These are phyloP conservation scores for Phoenix roebelenii DNA, from an alignment of 176 grass and related monocot species.

Conservation along the genomic window DNA sequence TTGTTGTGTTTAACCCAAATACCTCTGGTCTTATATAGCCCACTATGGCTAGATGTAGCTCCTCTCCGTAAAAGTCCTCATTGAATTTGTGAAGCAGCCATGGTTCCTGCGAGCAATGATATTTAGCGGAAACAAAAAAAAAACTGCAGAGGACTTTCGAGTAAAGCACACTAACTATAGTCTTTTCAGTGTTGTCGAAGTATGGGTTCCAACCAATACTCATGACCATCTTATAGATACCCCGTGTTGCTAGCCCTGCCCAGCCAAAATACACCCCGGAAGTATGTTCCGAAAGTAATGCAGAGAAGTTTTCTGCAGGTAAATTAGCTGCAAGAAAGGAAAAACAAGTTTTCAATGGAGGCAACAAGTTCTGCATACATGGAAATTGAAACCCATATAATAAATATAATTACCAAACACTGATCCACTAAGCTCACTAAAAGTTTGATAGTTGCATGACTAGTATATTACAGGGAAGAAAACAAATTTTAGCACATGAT, in stretches of 20 bases:
- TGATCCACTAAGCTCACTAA: too few relatives aligned
- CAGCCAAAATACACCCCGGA: constrained; percentile 97
- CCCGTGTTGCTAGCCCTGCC: constrained; percentile 57
- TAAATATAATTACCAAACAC: too few relatives aligned
- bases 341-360: too few relatives aligned
- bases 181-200: constrained; percentile 92
- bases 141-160: neutral
- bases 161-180: constrained; percentile 42
- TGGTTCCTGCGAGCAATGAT: constrained; percentile 48
- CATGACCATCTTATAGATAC: constrained; percentile 96
- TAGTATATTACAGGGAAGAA: too few relatives aligned
- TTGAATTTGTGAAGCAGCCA: constrained; percentile 88
- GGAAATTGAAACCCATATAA: too few relatives aligned
- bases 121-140: constrained; percentile 20
- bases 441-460: too few relatives aligned
- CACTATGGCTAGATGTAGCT: constrained; percentile 73
- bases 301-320: constrained; percentile 69
- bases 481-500: too few relatives aligned
- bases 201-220: constrained; percentile 99
- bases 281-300: constrained; percentile 72
- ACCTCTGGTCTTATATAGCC: constrained; percentile 95
- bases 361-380: too few relatives aligned
- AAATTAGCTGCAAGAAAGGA: constrained; percentile 60
- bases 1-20: neutral
- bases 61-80: constrained; percentile 89